Evolutionary conservation across 1,284 basidiomycete species (phyloP), one percentile per base, ranked within the genome.

Genomic region (Hypsizygus ulmarius): DNA sequence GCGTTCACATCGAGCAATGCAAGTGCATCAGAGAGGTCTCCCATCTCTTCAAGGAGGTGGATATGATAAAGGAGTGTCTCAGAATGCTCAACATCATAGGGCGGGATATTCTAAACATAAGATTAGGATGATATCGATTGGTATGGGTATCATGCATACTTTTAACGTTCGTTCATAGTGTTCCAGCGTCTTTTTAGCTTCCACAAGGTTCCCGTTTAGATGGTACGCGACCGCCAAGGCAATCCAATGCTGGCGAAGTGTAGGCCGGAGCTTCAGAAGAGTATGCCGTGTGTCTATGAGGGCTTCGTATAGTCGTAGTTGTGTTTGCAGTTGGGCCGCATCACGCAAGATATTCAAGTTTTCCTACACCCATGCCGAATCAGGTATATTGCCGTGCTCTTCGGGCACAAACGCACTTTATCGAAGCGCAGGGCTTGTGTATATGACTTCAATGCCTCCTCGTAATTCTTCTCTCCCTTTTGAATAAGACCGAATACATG

Each of bases 401-500:
- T 45, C 34, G 8, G 41, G 41, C 39, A 36, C 40, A 32, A 27
- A 72, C 81, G 62, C 59, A 93, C 93, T 68, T 88, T 89, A 73
- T 98, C 96, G 61, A 91, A 92, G 55, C 81, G 79, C 53, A 95
- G 72, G 3, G 93, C 97, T 64, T 85, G 81, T 2, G 75, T 80
- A 62, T 90, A 90, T 27, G 90, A 92, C 62, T 92, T 91, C 63
- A 94, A 76, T 1, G 92, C 90, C 62, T 92, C 90, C 58, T 90
- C 87, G 58, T 93, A 95, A 62, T 94, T 93, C 67, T 87, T 91
- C 66, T 95, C 90, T 36, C 86, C 87, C 67, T 94, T 92, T 64
- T 93, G 89, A 28, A 96, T 82, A 60, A 97, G 84, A 37, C 94
- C 97, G 61, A 94, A 90, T 52, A 99, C 95, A 66, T 99, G 97